phyloP scores from a whole-genome alignment of 2,329 filamentous ascomycete species.

The Macrophomina pseudophaseolina region DNA sequence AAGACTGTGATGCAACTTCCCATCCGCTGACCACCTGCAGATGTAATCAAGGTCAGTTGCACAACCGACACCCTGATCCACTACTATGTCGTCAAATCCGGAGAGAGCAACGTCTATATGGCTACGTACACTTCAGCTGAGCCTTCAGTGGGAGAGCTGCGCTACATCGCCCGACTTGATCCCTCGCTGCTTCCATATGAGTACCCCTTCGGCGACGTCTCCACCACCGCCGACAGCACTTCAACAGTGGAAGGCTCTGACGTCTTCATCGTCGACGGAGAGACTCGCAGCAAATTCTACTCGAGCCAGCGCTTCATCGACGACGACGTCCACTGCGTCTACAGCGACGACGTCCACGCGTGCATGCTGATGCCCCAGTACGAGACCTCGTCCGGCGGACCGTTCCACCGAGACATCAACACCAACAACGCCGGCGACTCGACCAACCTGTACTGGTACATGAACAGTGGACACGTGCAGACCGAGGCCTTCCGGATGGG shows the following conservation, averaged over 20 bases:
- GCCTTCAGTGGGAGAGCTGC: slow-evolving; percentile 57
- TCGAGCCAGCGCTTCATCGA: slow-evolving; percentile 73
- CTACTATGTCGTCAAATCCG: slow-evolving; percentile 65
- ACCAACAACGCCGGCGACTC: slow-evolving; percentile 65
- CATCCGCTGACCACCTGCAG: slow-evolving; percentile 25
- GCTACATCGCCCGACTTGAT: slow-evolving; percentile 67
- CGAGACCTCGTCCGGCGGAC: slow-evolving; percentile 68
- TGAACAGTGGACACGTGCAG: slow-evolving; percentile 59
- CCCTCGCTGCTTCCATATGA: slow-evolving; percentile 45
- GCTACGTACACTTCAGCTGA: slow-evolving; percentile 63
- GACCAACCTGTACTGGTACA: slow-evolving; percentile 69
- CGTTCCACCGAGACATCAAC: slow-evolving; percentile 68
- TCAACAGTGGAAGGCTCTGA: slow-evolving; percentile 60
- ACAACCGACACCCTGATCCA: slow-evolving; percentile 66
- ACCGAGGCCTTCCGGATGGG: slow-evolving; percentile 68
- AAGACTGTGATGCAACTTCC: background rate
- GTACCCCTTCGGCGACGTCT: slow-evolving; percentile 51
- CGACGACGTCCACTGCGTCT: slow-evolving; percentile 67
- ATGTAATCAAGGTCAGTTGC: slow-evolving; percentile 64
- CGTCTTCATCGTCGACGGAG: slow-evolving; percentile 61
- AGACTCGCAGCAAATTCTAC: slow-evolving; percentile 74
- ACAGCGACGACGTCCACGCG: slow-evolving; percentile 60
- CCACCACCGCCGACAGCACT: slow-evolving; percentile 59
- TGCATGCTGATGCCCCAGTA: slow-evolving; percentile 67
- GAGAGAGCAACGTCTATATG: slow-evolving; percentile 62